Evolutionary conservation across 345 rosid species (phyloP), one percentile per base, ranked within the genome.

Genomic region (Mercurialis annua): DNA sequence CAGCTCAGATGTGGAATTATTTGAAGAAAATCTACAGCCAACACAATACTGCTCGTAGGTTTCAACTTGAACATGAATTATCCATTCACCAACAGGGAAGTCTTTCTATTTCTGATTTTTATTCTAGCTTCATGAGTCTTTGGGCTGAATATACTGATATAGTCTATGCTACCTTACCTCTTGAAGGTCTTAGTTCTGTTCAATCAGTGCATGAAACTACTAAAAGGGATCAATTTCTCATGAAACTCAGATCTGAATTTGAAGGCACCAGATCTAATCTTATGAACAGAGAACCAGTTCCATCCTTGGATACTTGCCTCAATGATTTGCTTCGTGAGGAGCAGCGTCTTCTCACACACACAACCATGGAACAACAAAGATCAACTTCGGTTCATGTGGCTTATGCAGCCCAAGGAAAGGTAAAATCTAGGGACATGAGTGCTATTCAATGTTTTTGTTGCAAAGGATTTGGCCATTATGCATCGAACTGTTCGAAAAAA

Each of bases 341-440:
- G n/a, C n/a, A n/a, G n/a, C n/a, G n/a, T n/a, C n/a, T n/a, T n/a
- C n/a, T n/a, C n/a, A n/a, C n/a, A n/a, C n/a, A n/a, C n/a, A n/a
- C n/a, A n/a, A n/a, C n/a, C n/a, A n/a, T 30, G 58, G 65, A 59
- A 18, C 26, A 59, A 43, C 0, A 1, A 14, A 66, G 2, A 17
- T 10, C 31, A 4, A 50, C 8, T 20, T 20, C 11, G 30, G 17
- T 48, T 18, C 27, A 0, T 0, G 1, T 34, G 31, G 38, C 58
- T 11, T 68, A 48, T 48, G n/a, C n/a, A 58, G n/a, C 49, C n/a
- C n/a, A n/a, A 47, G 65, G 27, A 1, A 58, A 59, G 12, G 10
- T 23, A 40, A 29, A 0, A 56, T 43, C n/a, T 0, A n/a, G 3
- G 7, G 57, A 64, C 6, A 21, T 14, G 3, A 14, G 10, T 11